These are phyloP conservation scores for Herpetospermum pedunculosum DNA, from an alignment of 306 rosid genomes.

Conservation along the genomic window DNA sequence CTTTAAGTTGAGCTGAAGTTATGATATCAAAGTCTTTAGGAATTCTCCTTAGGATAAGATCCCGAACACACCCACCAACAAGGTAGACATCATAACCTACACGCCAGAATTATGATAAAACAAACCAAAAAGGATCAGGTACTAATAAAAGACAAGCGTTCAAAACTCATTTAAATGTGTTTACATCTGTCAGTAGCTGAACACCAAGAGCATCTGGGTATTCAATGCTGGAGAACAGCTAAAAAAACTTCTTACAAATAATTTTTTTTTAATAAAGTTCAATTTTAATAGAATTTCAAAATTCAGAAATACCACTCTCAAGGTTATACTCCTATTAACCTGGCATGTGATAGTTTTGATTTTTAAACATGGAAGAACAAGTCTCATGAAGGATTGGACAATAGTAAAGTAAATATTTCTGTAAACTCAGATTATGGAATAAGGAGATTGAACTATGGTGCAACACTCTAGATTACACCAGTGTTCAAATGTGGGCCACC, in stretches of 20 bases:
- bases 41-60: conserved; percentile 29
- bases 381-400: not conserved
- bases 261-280: too few species aligned
- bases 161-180: not conserved
- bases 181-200: not conserved
- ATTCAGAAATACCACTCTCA: not conserved
- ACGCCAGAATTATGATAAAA: not conserved
- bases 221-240: not conserved
- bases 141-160: not conserved
- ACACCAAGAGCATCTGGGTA: not conserved
- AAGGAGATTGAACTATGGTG: not conserved
- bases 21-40: conserved; percentile 32
- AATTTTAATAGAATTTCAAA: not conserved
- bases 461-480: not conserved
- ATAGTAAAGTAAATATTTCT: not conserved
- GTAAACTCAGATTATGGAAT: not conserved
- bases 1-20: conserved; percentile 25
- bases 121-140: not conserved
- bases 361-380: not conserved
- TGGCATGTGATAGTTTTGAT: not conserved
- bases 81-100: conserved; percentile 31
- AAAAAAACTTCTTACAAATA: not conserved
- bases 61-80: conserved; percentile 43
- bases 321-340: not conserved
- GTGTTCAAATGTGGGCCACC: not conserved